Conservation (phyloP, 1,284 basidiomycete genomes). For the Ganoderma resinaceum region DNA sequence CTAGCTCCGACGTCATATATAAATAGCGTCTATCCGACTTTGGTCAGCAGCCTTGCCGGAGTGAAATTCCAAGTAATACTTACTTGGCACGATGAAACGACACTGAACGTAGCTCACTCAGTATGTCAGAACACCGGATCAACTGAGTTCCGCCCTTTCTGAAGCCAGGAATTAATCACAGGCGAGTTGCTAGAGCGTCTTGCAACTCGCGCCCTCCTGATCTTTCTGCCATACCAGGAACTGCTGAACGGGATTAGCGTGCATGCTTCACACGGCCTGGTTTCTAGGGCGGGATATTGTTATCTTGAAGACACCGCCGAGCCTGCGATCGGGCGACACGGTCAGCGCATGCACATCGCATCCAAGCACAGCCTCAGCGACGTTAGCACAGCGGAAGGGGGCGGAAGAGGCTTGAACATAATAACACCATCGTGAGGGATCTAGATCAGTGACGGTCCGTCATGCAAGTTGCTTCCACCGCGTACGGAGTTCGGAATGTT, state of each 20-base stretch:
- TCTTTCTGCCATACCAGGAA: not conserved
- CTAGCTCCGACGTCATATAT: not conserved
- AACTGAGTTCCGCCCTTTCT: not conserved
- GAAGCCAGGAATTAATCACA: not conserved
- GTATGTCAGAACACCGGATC: not conserved
- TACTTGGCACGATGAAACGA: not conserved
- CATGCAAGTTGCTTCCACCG: not conserved
- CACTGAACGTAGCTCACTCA: not conserved
- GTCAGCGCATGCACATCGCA: not conserved
- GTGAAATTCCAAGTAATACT: not conserved
- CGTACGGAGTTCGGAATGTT: too few relatives aligned
- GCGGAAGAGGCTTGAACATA: not conserved
- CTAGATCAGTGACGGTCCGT: not conserved
- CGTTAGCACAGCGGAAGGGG: not conserved
- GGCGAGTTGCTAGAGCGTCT: not conserved
- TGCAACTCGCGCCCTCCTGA: not conserved
- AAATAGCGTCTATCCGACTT: too few relatives aligned
- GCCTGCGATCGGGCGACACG: not conserved
- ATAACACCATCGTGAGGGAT: not conserved
- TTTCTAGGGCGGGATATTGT: not conserved
- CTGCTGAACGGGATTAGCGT: not conserved
- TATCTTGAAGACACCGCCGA: not conserved
- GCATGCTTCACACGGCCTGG: not conserved
- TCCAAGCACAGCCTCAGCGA: conserved; percentile 1
- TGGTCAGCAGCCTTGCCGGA: too few relatives aligned